Conservation (phyloP, 176 grass and related monocot genomes). For the Rhipidocladum racemiflorum region DNA sequence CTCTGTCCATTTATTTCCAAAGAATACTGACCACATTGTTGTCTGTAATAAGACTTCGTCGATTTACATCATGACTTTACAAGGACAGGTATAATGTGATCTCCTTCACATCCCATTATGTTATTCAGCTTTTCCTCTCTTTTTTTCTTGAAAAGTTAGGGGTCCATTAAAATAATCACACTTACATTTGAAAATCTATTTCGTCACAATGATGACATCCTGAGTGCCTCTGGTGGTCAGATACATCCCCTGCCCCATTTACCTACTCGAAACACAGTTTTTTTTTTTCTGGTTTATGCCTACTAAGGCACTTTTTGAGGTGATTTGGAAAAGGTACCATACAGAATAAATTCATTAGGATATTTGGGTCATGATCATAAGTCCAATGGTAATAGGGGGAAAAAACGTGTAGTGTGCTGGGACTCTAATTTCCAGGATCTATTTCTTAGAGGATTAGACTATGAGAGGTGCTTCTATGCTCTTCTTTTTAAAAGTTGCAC, state of each 20-base stretch:
- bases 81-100: constrained; percentile 75
- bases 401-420: neutral
- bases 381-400: neutral
- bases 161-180: neutral
- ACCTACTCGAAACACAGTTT: neutral
- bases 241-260: neutral
- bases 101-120: neutral
- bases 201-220: neutral
- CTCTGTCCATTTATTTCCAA: constrained; percentile 87
- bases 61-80: constrained; percentile 93
- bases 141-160: constrained; percentile 6
- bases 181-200: neutral
- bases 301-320: neutral
- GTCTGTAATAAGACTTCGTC: constrained; percentile 92
- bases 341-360: constrained; percentile 2
- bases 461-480: no score
- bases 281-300: neutral
- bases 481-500: no score
- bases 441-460: neutral
- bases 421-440: neutral
- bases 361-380: neutral
- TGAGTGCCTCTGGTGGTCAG: constrained; percentile 17
- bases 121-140: neutral
- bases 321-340: neutral
- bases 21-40: constrained; percentile 94